Evolutionary conservation across 345 rosid species (phyloP).

Genomic region (Moringa oleifera): DNA sequence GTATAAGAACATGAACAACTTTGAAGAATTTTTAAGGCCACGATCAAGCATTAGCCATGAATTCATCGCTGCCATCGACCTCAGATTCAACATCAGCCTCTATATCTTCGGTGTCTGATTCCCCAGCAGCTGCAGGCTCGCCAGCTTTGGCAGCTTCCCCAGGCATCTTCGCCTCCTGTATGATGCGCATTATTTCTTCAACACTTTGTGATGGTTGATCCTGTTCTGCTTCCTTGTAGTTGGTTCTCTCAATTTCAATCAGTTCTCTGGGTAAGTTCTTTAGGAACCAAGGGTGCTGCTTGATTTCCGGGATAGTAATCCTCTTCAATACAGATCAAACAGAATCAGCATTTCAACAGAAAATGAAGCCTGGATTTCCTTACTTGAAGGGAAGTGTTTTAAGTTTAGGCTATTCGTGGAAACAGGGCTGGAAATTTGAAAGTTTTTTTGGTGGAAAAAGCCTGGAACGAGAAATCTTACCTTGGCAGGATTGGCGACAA

Average conservation of each 20-base stretch:
- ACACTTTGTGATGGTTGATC: conserved; percentile 36
- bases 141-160: conserved; percentile 24
- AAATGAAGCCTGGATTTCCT: not conserved
- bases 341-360: not conserved
- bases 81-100: conserved; percentile 52
- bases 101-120: conserved; percentile 30
- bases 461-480: conserved; percentile 20
- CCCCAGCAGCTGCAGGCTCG: conserved; percentile 25
- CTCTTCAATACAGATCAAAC: conserved; percentile 30
- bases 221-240: conserved; percentile 18
- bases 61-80: conserved; percentile 44
- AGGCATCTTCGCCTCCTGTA: conserved; percentile 45
- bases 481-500: conserved; percentile 64
- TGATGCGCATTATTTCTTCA: conserved; percentile 36
- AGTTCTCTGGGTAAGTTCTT: conserved; percentile 56
- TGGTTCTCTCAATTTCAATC: conserved; percentile 46
- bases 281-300: conserved; percentile 65
- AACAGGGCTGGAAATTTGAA: too few relatives aligned
- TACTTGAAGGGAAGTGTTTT: too few relatives aligned
- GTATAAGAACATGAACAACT: too few relatives aligned
- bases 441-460: not conserved
- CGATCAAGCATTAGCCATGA: conserved; percentile 8
- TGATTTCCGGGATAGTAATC: conserved; percentile 58
- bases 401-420: too few relatives aligned
- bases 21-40: not conserved